Percentiles rank a stretch among this genome's conserved stretches.
Conservation (phyloP, 176 grass and related monocot species). For the Urochloa ruziziensis region DNA sequence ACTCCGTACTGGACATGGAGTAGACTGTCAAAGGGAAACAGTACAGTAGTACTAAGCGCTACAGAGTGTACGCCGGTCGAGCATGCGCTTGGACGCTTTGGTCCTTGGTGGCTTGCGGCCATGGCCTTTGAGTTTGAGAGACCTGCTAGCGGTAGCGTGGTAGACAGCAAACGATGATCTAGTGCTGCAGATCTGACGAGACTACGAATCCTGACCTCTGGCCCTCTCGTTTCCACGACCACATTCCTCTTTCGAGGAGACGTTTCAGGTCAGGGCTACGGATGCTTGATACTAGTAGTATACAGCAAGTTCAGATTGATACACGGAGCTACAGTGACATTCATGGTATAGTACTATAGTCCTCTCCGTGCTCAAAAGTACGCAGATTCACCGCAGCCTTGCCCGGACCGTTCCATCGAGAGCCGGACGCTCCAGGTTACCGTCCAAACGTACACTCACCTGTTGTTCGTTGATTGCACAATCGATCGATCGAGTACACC, state of each 20-base stretch:
- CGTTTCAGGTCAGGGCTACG: not conserved
- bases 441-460: not conserved
- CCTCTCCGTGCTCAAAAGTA: constrained; percentile 2
- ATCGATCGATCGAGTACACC: not conserved
- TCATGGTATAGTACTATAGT: not conserved
- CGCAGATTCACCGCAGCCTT: not conserved
- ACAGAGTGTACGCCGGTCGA: not conserved
- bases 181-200: not conserved
- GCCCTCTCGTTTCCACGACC: not conserved
- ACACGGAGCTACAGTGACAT: not conserved
- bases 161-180: no score
- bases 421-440: not conserved
- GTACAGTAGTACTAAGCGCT: not conserved
- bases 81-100: not conserved
- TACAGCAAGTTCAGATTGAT: not conserved
- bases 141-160: no score
- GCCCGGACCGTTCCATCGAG: not conserved
- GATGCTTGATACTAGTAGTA: not conserved
- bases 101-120: not conserved
- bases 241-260: not conserved
- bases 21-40: not conserved
- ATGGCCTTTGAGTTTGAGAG: not conserved
- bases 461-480: constrained; percentile 20
- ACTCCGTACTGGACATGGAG: not conserved
- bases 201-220: not conserved